phyloP scores from a whole-genome alignment of 306 rosid species.

The Quercus robur region DNA sequence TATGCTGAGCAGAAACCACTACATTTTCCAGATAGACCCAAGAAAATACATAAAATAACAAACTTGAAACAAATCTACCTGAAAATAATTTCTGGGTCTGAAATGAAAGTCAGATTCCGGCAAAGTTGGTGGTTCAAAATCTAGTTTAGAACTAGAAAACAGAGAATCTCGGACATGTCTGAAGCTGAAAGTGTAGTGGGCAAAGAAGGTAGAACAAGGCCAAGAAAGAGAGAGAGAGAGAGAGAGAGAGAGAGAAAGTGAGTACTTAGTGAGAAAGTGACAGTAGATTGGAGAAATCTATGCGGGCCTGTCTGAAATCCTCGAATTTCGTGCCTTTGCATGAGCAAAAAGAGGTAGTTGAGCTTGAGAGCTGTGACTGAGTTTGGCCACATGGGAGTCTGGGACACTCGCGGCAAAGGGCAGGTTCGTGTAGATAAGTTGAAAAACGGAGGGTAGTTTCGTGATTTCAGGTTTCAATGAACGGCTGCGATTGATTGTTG shows the following conservation, averaged over 20 bases:
- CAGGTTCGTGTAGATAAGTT: background rate
- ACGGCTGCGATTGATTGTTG: conserved; percentile 19
- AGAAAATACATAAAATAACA: background rate
- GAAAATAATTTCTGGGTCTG: background rate
- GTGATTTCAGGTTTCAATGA: background rate
- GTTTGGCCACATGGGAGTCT: background rate
- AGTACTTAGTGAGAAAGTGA: conserved; percentile 18
- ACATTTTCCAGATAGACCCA: background rate
- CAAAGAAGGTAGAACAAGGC: background rate
- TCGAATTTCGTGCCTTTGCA: conserved; percentile 41
- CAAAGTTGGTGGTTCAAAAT: conserved; percentile 2
- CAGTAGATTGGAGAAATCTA: conserved; percentile 19
- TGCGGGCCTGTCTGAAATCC: background rate
- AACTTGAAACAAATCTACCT: conserved; percentile 8
- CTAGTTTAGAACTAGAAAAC: background rate
- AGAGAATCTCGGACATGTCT: background rate
- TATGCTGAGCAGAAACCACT: background rate
- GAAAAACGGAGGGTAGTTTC: conserved; percentile 1
- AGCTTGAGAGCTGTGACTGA: background rate
- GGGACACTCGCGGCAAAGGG: conserved; percentile 1
- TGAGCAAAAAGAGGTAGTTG: conserved; percentile 21
- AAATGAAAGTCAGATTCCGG: conserved; percentile 21
- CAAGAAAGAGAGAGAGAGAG: too few relatives aligned
- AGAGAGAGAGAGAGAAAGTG: too few relatives aligned
- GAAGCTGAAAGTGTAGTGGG: background rate